phyloP scores from a whole-genome alignment of 352 stramenopile species.

The Aphanomyces cochlioides region DNA sequence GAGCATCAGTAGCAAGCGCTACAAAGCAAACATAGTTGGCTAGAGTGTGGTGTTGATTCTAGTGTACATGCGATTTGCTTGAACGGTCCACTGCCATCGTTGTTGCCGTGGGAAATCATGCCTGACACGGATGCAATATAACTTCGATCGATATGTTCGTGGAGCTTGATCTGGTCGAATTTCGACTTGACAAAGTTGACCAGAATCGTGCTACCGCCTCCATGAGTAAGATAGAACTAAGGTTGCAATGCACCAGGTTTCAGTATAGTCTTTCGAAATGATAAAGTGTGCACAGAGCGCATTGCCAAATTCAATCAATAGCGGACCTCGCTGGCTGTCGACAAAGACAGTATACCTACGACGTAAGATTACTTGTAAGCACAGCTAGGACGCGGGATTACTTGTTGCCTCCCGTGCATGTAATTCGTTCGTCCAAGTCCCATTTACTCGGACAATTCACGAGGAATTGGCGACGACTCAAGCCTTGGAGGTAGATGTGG shows the following conservation, averaged over 20 bases:
- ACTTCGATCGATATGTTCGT: slow-evolving; percentile 71
- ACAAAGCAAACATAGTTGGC: not conserved
- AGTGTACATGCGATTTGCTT: slow-evolving; percentile 35
- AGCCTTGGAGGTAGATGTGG: slow-evolving; percentile 42
- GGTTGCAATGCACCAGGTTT: slow-evolving; percentile 36
- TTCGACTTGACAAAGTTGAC: slow-evolving; percentile 59
- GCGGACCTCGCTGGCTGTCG: slow-evolving; percentile 64
- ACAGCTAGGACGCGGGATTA: not conserved
- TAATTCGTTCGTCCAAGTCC: slow-evolving; percentile 76
- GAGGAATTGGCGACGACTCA: slow-evolving; percentile 38
- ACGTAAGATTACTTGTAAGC: not conserved
- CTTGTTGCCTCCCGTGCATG: slow-evolving; percentile 62
- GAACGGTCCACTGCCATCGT: slow-evolving; percentile 46
- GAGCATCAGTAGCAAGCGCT: not conserved
- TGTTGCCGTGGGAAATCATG: slow-evolving; percentile 46
- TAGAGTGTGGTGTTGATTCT: not conserved
- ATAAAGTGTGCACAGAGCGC: slow-evolving; percentile 65
- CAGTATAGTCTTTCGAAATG: slow-evolving; percentile 51
- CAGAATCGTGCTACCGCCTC: slow-evolving; percentile 31
- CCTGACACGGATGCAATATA: slow-evolving; percentile 65
- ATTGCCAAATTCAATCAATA: slow-evolving; percentile 83
- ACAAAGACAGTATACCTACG: slow-evolving; percentile 63
- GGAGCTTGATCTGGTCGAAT: slow-evolving; percentile 53
- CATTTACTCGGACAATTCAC: slow-evolving; percentile 71
- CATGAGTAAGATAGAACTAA: not conserved